Percentiles rank a stretch among this genome's conserved stretches.
Conservation (phyloP, 2,329 filamentous ascomycete species). For the Microdochium nivale region DNA sequence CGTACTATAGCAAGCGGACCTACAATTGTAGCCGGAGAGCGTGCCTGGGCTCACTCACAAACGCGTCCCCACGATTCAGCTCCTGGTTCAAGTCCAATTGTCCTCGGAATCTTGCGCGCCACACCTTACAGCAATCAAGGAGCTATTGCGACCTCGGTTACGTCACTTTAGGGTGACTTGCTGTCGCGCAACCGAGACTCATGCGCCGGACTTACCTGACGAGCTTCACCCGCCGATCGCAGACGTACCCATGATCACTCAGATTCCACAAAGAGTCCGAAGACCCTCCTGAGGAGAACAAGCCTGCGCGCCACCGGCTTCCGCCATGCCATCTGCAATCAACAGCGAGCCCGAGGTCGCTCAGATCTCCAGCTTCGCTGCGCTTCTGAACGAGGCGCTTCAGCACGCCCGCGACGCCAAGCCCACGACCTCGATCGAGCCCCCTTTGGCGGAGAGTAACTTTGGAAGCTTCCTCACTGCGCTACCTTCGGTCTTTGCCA, state of each 20-base stretch:
- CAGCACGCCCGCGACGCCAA: conserved; percentile 51
- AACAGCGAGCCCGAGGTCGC: conserved; percentile 37
- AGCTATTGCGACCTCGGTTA: neutral
- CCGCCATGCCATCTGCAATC: conserved; percentile 38
- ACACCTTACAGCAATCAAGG: neutral
- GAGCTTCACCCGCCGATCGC: neutral
- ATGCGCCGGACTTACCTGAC: neutral
- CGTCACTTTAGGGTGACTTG: neutral
- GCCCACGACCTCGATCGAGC: conserved; percentile 55
- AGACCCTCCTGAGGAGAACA: conserved; percentile 16
- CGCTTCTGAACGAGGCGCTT: conserved; percentile 49
- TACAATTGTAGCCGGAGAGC: too few species aligned
- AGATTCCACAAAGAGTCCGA: neutral
- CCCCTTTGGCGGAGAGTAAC: conserved; percentile 63
- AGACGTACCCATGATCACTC: neutral
- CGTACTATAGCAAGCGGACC: too few species aligned
- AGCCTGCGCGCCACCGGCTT: neutral
- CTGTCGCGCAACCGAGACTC: neutral
- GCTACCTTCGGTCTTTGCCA: conserved; percentile 32
- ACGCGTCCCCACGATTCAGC: too few species aligned
- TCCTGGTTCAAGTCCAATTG: too few species aligned
- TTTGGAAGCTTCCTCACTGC: conserved; percentile 40
- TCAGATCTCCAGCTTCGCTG: conserved; percentile 43
- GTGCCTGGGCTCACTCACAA: too few species aligned
- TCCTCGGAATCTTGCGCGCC: neutral